phyloP scores from a whole-genome alignment of 2,329 filamentous ascomycete species.

The Phialophora macrospora region DNA sequence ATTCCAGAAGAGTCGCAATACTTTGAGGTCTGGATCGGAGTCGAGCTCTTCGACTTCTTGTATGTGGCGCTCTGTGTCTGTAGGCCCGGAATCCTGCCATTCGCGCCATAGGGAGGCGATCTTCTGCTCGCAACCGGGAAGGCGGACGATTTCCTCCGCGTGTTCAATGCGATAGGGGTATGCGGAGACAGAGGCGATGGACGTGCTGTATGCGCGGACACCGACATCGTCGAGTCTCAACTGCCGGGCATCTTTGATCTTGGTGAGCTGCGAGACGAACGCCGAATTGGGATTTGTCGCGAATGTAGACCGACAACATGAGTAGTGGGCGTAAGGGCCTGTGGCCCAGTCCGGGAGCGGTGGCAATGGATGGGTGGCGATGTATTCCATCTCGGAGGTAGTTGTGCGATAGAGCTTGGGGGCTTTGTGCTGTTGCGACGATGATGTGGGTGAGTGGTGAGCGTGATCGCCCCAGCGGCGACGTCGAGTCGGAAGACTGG shows the following conservation, averaged over 20 bases:
- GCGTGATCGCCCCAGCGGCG: constrained; percentile 39
- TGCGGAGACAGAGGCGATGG: constrained; percentile 80
- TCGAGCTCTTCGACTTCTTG: constrained; percentile 68
- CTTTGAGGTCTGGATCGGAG: constrained; percentile 65
- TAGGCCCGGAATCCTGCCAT: constrained; percentile 61
- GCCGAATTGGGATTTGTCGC: constrained; percentile 70
- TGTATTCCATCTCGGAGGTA: constrained; percentile 74
- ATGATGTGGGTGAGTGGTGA: constrained; percentile 26
- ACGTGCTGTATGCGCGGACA: constrained; percentile 82
- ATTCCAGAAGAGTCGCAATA: constrained; percentile 73
- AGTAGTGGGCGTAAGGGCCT: constrained; percentile 66
- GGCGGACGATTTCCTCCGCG: constrained; percentile 50
- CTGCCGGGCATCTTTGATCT: constrained; percentile 72
- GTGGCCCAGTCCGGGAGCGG: constrained; percentile 71
- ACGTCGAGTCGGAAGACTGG: constrained; percentile 30
- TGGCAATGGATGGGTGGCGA: constrained; percentile 54
- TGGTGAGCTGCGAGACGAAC: constrained; percentile 76
- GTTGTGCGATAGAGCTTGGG: constrained; percentile 67
- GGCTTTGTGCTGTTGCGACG: constrained; percentile 40
- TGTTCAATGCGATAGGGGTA: constrained; percentile 68
- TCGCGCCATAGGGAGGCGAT: constrained; percentile 78
- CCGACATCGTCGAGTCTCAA: constrained; percentile 78
- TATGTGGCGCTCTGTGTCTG: constrained; percentile 58
- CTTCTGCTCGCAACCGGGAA: constrained; percentile 83
- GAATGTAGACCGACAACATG: constrained; percentile 79